A percentile compares a stretch with the other conserved stretches of the same genome.
Evolutionary conservation across 2,329 filamentous ascomycete genomes (phyloP).

Genomic region (Orbilia oligospora): DNA sequence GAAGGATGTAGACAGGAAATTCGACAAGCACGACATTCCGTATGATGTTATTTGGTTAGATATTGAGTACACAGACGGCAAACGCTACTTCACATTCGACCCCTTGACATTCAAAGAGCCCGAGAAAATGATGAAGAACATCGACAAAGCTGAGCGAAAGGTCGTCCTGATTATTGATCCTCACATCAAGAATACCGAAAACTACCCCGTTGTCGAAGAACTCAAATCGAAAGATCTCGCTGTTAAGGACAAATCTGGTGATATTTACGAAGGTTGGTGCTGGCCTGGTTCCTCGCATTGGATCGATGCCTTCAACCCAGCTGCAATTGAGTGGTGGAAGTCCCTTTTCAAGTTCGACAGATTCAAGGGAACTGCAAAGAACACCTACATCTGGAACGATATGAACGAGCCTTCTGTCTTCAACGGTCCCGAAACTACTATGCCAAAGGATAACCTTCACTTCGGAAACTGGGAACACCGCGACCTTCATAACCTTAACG

Average conservation of each 20-base stretch:
- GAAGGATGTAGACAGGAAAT: constrained; percentile 94
- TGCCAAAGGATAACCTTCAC: constrained; percentile 98
- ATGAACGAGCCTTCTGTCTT: constrained; percentile 99
- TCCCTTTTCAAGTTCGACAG: constrained; percentile 86
- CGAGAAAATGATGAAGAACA: constrained; percentile 86
- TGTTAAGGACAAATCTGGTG: constrained; percentile 89
- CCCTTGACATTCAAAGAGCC: constrained; percentile 88
- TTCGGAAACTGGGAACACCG: constrained; percentile 94
- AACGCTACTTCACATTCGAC: constrained; percentile 99
- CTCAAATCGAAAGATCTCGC: constrained; percentile 86
- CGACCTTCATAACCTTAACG: constrained; percentile 95
- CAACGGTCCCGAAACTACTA: constrained; percentile 97
- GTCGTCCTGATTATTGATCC: constrained; percentile 82
- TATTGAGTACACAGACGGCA: constrained; percentile 95
- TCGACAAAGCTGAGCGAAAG: constrained; percentile 87
- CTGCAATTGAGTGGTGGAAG: constrained; percentile 91
- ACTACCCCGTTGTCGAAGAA: constrained; percentile 83
- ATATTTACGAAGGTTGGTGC: constrained; percentile 95
- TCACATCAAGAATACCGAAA: constrained; percentile 89
- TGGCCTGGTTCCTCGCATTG: constrained; percentile 98
- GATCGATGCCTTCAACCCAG: constrained; percentile 97
- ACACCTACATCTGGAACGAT: constrained; percentile 98
- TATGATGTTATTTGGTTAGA: constrained; percentile 99
- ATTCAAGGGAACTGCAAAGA: constrained; percentile 88
- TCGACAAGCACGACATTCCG: constrained; percentile 94